Conservation (phyloP, 129 eudicot species). For the Ambrosia trifida region DNA sequence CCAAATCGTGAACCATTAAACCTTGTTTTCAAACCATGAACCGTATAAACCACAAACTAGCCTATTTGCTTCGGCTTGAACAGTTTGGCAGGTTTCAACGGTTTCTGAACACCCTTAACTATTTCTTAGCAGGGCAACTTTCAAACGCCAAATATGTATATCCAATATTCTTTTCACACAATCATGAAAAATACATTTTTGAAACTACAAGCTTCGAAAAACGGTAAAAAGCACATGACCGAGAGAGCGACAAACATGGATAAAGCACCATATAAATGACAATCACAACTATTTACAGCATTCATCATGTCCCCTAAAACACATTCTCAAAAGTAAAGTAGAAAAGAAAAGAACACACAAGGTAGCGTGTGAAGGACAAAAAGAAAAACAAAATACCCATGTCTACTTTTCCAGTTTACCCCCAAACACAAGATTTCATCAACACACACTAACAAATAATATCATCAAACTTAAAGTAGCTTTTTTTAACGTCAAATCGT, state of each 20-base stretch:
- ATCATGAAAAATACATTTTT: neutral
- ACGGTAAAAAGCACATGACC: constrained; percentile 9
- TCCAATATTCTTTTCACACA: neutral
- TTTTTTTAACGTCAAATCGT: too few species aligned
- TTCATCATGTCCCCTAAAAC: constrained; percentile 21
- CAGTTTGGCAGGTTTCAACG: too few species aligned
- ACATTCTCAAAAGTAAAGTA: constrained; percentile 14
- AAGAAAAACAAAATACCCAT: constrained; percentile 33
- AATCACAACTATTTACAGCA: constrained; percentile 9
- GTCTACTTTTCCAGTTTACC: constrained; percentile 13
- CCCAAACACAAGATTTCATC: constrained; percentile 12
- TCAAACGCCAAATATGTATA: too few species aligned
- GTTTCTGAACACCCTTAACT: too few species aligned
- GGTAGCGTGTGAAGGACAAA: constrained; percentile 30
- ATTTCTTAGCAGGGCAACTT: too few species aligned
- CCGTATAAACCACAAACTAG: too few species aligned
- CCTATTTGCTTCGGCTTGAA: too few species aligned
- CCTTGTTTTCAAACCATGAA: too few species aligned
- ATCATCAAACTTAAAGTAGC: constrained; percentile 2
- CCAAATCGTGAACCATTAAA: too few species aligned
- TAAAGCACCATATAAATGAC: constrained; percentile 8
- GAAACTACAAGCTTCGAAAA: constrained; percentile 2
- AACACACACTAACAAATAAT: constrained; percentile 15
- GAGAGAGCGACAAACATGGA: neutral
- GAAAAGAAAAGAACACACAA: constrained; percentile 9